These are phyloP conservation scores for Solanum arcanum DNA, from an alignment of 257 asterid genomes.

Conservation along the genomic window DNA sequence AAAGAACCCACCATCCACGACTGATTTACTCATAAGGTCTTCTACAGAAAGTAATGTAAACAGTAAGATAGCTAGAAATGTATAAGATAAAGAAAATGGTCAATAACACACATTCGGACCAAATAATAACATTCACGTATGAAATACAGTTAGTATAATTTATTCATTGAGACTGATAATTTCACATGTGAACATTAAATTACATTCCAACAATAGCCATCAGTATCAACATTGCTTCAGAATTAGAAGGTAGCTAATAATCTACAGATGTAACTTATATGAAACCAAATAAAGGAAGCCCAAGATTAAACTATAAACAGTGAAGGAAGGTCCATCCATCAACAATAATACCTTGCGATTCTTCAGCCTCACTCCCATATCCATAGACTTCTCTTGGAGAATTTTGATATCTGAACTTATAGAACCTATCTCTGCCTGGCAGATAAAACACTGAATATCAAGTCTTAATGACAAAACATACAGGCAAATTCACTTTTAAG, in stretches of 20 bases:
- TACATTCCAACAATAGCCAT: not conserved
- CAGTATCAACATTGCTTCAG: not conserved
- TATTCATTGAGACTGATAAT: not conserved
- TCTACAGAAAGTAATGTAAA: not conserved
- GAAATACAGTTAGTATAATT: not conserved
- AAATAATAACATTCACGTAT: not conserved
- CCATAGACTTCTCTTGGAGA: constrained; percentile 97
- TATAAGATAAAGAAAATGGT: not conserved
- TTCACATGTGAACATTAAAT: not conserved
- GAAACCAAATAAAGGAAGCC: not conserved
- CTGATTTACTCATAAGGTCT: not conserved
- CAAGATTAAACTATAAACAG: not conserved
- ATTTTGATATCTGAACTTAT: constrained; percentile 94
- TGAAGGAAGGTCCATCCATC: not conserved
- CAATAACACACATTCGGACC: not conserved
- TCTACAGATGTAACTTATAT: not conserved
- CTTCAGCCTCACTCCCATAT: constrained; percentile 97
- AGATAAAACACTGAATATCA: constrained; percentile 5
- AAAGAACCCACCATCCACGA: not conserved
- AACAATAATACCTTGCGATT: constrained; percentile 72
- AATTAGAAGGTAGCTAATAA: not conserved
- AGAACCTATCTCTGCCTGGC: constrained; percentile 89
- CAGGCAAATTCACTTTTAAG: not conserved
- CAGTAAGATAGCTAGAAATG: not conserved
- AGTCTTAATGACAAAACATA: not conserved